Percentiles rank a stretch among this genome's conserved stretches.
phyloP scores from a whole-genome alignment of 2,329 filamentous ascomycete species.

The Chrysoporthe cubensis region DNA sequence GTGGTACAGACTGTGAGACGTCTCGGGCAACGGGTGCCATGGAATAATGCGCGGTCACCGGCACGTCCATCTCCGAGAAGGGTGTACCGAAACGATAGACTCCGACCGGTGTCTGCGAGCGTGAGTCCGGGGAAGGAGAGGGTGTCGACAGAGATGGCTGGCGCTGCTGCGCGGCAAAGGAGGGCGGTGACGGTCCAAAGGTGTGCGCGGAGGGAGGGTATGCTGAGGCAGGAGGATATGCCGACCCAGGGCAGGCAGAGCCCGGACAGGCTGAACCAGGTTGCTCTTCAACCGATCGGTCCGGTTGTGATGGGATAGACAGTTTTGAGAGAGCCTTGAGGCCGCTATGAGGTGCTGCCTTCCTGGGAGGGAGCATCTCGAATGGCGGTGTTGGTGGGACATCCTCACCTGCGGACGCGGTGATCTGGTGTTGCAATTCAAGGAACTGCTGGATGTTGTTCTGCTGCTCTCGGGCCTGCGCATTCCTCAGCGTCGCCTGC shows the following conservation, averaged over 20 bases:
- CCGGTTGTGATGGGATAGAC: slow-evolving; percentile 54
- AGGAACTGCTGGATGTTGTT: slow-evolving; percentile 94
- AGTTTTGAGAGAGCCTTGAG: slow-evolving; percentile 66
- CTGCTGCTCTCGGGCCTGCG: slow-evolving; percentile 79
- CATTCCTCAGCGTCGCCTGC: slow-evolving; percentile 69
- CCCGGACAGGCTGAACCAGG: slow-evolving; percentile 37
- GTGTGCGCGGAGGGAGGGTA: slow-evolving; percentile 29
- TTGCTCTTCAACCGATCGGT: slow-evolving; percentile 27
- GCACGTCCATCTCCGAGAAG: slow-evolving; percentile 88
- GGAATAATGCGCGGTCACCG: slow-evolving; percentile 70
- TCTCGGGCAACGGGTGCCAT: slow-evolving; percentile 76
- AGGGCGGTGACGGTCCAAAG: slow-evolving; percentile 23
- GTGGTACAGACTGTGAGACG: slow-evolving; percentile 86
- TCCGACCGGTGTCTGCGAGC: slow-evolving; percentile 52
- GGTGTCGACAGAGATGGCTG: slow-evolving; percentile 28
- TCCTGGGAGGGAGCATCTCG: slow-evolving; percentile 59
- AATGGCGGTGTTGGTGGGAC: slow-evolving; percentile 73
- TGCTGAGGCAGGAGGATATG: slow-evolving; percentile 30
- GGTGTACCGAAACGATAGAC: slow-evolving; percentile 83
- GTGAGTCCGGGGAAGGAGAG: slow-evolving; percentile 53
- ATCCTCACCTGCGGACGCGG: slow-evolving; percentile 47
- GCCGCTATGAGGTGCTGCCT: slow-evolving; percentile 53
- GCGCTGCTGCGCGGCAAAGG: slow-evolving; percentile 24
- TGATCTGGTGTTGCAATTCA: slow-evolving; percentile 72
- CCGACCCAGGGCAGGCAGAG: slow-evolving; percentile 34